Evolutionary conservation across 2,329 filamentous ascomycete genomes (phyloP), one percentile per base, ranked within the genome.

Genomic region (Nothomitra cinnamomea): DNA sequence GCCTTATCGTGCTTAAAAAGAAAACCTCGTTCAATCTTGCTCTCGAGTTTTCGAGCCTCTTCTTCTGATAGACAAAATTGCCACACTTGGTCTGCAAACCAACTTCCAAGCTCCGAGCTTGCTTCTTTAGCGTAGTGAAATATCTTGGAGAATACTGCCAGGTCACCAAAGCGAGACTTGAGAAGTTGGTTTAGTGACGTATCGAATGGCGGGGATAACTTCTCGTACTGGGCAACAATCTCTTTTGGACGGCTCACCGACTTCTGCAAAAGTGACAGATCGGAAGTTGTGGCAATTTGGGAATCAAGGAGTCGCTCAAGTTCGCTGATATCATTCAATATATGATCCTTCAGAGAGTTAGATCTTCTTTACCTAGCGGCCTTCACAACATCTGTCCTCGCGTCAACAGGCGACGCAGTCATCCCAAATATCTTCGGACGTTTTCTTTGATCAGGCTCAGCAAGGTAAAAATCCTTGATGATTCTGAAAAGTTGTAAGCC

Each of bases 371-470:
- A 73, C 56, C 70, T 69, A 0, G 86, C 85, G 38, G 85, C 86
- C 56, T 78, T 72, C 15, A 73, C 71, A 25, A 94, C 75, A 58
- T 95, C 81, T 0, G 77, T 76, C 61, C 86, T 84, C 0, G 86
- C 80, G 67, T 96, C 89, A 2, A 95, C 83, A 0, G 92, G 92
- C 0, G 92, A 96, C 6, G 92, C 92, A 1, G 92, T 98, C 90
- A 96, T 95, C 24, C 90, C 90, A 59, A 98, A 85, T 19, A 98
- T 81, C 38, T 82, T 83, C 2, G 92, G 92, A 3, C 80, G 74
- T 49, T 68, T 69, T 0, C 63, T 60, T 0, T 64, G 57, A 0
- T 72, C 67, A 1, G 64, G 59, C 28, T 73, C 70, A 1, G 73
- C 67, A 1, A 79, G 58, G 62, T 95, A 96, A 60, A 86, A 88